Evolutionary conservation across 1,284 basidiomycete genomes (phyloP), one percentile per base, ranked within the genome.

Genomic region (Puccinia triticina): DNA sequence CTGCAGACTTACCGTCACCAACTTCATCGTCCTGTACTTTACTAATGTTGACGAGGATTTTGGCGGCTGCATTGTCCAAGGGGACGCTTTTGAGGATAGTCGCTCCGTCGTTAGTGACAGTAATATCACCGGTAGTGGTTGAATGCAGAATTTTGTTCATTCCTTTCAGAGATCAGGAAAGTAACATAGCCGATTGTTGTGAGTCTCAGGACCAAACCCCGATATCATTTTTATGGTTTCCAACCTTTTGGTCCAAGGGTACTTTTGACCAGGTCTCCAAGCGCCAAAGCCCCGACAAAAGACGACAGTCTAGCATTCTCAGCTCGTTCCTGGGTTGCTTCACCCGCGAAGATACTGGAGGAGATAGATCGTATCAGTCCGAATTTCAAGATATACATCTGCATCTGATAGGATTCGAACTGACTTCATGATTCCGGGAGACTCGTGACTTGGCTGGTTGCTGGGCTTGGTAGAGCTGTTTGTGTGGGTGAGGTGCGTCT

Each of bases 11-110:
- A 83, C 97, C 97, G 88, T 98, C 97, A 23, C 97, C 97, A 69
- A 99, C 92, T 88, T 99, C 97, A 87, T 99, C 97, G 86, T 99
- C 97, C 88, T 99, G 97, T 23, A 98, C 96, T 87, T 99, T 99
- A n/a, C 94, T 96, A 87, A 99, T 99, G 88, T 99, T 98, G 86
- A 99, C 97, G 77, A 99, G 91, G 87, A 99, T 98, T 90, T 99
- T 99, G 77, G 97, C 97, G 0, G 97, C 96, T 2, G 97, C 94
- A 87, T 99, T 99, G 89, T 99, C 97, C 84, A 99, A 92, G 85
- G 95, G 93, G 86, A 99, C 98, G 78, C 94, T 92, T 87, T 97
- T 98, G 84, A 99, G 91, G 86, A 99, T 99, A 67, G 97, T 99
- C 2, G 97, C 97, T 23, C 97, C 97, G 88, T 99, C 97, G 88